These are phyloP conservation scores for Sequoiadendron giganteum DNA, from an alignment of 75 land plant genomes.

Conservation along the genomic window DNA sequence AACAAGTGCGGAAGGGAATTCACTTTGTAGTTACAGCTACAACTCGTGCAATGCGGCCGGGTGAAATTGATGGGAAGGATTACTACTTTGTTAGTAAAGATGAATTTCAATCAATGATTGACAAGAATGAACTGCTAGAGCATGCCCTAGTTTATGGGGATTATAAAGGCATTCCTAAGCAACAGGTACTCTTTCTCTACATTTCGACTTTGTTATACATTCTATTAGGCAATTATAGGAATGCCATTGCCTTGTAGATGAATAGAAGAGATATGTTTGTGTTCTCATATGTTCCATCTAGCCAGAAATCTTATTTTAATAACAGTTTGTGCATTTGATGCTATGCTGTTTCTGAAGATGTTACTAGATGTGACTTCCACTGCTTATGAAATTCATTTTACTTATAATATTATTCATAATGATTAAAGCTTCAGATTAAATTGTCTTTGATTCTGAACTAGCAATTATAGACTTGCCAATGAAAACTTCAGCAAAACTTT, in stretches of 20 bases:
- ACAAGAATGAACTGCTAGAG: constrained; percentile 81
- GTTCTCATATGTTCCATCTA: constrained; percentile 6
- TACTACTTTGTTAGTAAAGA: constrained; percentile 89
- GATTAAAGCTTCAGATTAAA: background rate
- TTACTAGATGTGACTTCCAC: background rate
- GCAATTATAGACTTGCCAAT: background rate
- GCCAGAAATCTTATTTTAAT: constrained; percentile 7
- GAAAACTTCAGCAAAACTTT: background rate
- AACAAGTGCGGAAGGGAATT: constrained; percentile 65
- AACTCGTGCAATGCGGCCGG: constrained; percentile 71
- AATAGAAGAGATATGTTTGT: background rate
- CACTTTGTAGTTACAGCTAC: constrained; percentile 98
- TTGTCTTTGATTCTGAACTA: background rate
- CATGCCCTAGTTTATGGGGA: constrained; percentile 98
- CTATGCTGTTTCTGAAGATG: background rate
- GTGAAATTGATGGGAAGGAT: constrained; percentile 90
- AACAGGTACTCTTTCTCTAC: constrained; percentile 42
- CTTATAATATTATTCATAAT: background rate
- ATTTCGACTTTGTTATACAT: background rate
- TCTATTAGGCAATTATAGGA: background rate
- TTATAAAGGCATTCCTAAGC: constrained; percentile 94
- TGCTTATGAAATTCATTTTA: background rate
- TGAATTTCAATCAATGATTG: constrained; percentile 74
- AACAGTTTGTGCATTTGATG: background rate
- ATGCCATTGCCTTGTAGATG: background rate